Conservation (phyloP, 2,329 filamentous ascomycete genomes). For the Bipolaris bicolor region DNA sequence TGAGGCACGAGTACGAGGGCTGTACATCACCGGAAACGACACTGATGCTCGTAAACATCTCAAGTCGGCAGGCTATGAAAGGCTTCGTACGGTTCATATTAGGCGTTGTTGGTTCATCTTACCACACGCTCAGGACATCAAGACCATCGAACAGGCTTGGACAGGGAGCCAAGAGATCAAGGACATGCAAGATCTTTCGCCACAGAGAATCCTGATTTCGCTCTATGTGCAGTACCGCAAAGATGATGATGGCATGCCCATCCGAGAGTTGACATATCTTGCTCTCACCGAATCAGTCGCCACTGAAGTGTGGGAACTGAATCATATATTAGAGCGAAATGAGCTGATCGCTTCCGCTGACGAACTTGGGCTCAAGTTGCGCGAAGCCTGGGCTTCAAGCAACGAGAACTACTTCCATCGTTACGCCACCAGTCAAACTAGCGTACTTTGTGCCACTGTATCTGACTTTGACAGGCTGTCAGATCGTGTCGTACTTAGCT, state of each 20-base stretch:
- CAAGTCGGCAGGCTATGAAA: background rate
- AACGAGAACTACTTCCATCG: background rate
- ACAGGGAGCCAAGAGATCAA: background rate
- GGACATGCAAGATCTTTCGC: background rate
- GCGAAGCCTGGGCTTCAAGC: constrained; percentile 2
- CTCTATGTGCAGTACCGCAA: background rate
- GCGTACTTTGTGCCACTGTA: background rate
- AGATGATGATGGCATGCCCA: background rate
- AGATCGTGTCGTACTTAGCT: background rate
- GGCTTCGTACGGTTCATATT: background rate
- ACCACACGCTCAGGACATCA: background rate
- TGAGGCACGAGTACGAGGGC: constrained; percentile 6
- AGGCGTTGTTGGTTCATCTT: background rate
- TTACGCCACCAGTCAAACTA: background rate
- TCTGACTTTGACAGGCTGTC: background rate
- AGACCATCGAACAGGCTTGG: background rate
- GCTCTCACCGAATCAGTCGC: background rate
- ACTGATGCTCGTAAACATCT: background rate
- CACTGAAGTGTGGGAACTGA: rapidly evolving
- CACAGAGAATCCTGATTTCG: background rate
- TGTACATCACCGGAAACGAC: constrained; percentile 2
- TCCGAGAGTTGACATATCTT: constrained; percentile 5
- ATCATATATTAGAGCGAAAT: background rate
- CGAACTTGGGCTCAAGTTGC: background rate
- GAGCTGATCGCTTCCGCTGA: background rate